phyloP scores from a whole-genome alignment of 768 basidiomycete genomes.

The Leccinum incarnatum region DNA sequence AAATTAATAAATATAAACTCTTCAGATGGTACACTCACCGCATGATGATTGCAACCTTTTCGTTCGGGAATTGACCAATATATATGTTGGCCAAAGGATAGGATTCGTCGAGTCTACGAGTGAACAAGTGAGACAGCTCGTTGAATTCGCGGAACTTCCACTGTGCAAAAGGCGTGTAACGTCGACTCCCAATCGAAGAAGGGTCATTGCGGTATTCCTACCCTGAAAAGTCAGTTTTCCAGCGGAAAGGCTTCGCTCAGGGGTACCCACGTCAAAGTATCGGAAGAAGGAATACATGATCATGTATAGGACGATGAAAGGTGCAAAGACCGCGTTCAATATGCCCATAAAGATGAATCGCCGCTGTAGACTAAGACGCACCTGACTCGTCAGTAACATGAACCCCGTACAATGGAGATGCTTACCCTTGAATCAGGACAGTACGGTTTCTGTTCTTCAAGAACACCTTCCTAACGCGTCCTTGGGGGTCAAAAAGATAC shows the following conservation, averaged over 20 bases:
- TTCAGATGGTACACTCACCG: slow-evolving; percentile 50
- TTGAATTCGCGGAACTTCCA: slow-evolving; percentile 99
- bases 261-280: slow-evolving; percentile 84
- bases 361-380: slow-evolving; percentile 57
- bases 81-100: slow-evolving; percentile 92
- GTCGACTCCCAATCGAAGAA: slow-evolving; percentile 86
- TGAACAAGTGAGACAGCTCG: slow-evolving; percentile 92
- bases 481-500: slow-evolving; percentile 89
- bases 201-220: slow-evolving; percentile 99
- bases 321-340: slow-evolving; percentile 91
- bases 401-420: slow-evolving; percentile 6
- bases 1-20: background rate
- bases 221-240: background rate
- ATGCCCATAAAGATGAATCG: slow-evolving; percentile 97
- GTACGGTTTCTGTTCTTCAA: slow-evolving; percentile 78
- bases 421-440: slow-evolving; percentile 81
- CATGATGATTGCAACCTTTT: slow-evolving; percentile 85
- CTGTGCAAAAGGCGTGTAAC: slow-evolving; percentile 91
- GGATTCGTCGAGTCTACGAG: slow-evolving; percentile 80
- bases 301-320: slow-evolving; percentile 95
- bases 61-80: slow-evolving; percentile 97
- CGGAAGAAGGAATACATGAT: slow-evolving; percentile 99
- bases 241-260: background rate
- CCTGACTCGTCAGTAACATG: slow-evolving; percentile 1
- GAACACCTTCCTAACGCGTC: slow-evolving; percentile 88